Base-by-base conservation (phyloP, 495 filamentous ascomycete species). In the Bacidia gigantensis region DNA sequence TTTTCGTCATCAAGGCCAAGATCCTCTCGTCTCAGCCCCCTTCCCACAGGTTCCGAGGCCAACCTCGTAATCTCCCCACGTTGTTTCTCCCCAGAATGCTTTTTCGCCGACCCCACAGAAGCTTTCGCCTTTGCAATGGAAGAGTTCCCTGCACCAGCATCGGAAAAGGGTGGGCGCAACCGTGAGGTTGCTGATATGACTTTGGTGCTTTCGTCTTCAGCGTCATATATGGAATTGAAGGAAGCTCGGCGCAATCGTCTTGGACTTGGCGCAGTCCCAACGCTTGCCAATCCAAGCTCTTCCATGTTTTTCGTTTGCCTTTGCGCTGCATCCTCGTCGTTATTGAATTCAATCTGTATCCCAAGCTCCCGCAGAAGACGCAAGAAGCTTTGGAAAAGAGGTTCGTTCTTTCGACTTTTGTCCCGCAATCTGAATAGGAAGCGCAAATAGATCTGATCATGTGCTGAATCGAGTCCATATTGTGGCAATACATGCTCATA, bases 401-500 rank as follows among this genome's bases (percentile, higher is more conserved):
- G 72, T 40, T 69, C 56, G 42, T 69, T 72, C 52, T 58, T 43
- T 46, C 67, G 59, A 20, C 62, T 64, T 59, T 74, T 67, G 57
- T 78, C 80, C 38, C 86, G 85, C 68, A 95, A 81, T 65, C 82
- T 84, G 63, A 93, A 82, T 54, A 95, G 65, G 63, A 89, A 80
- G 62, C 83, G 79, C 65, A 86, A 73, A 60, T 86, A 86, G 49
- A 80, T 72, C 58, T 77, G 78, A 60, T 89, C 83, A 57, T 86
- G 76, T 54, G 86, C 81, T 29, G 78, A 71, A 55, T 87, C 72
- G 56, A 81, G 66, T 54, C 79, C 82, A 72, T 83, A 67, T 60
- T 80, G 71, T 2, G 73, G 72, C 40, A 92, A 73, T 24, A 86
- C 72, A 52, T 77, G 69, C 58, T 93, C 82, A 59, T 92, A 92